A percentile compares a stretch with the other conserved stretches of the same genome.
Evolutionary conservation across 768 basidiomycete species (phyloP).

Genomic region (Lactarius akahatsu): DNA sequence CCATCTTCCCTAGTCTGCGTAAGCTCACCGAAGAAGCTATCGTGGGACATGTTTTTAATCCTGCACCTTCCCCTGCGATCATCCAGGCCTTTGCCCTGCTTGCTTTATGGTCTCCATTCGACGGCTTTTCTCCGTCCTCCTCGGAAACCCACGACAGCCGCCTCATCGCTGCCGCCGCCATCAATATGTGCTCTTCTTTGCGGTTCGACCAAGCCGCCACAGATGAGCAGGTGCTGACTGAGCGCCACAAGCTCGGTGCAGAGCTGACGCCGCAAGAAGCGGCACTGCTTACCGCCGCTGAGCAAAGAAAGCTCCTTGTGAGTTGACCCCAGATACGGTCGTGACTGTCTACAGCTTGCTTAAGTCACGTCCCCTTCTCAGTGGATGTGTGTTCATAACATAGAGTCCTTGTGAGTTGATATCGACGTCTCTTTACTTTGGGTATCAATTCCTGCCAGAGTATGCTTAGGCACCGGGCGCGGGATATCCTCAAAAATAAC

Average conservation of each 20-base stretch:
- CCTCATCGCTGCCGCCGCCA: slow-evolving; percentile 42
- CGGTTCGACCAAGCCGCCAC: slow-evolving; percentile 33
- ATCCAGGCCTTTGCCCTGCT: slow-evolving; percentile 45
- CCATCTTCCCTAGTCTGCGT: slow-evolving; percentile 42
- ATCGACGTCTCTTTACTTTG: not conserved
- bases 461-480: slow-evolving; percentile 29
- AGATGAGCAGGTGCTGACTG: slow-evolving; percentile 20
- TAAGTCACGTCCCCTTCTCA: not conserved
- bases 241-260: slow-evolving; percentile 15
- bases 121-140: slow-evolving; percentile 31
- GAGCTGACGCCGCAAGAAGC: slow-evolving; percentile 16
- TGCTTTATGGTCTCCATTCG: slow-evolving; percentile 46
- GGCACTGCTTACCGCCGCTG: slow-evolving; percentile 2
- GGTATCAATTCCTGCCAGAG: slow-evolving; percentile 8
- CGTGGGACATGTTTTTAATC: slow-evolving; percentile 43
- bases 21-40: slow-evolving; percentile 43
- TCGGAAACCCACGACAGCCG: slow-evolving; percentile 41
- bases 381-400: slow-evolving; percentile 28
- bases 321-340: not conserved
- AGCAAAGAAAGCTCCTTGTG: slow-evolving; percentile 17
- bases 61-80: slow-evolving; percentile 43
- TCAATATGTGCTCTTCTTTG: slow-evolving; percentile 49
- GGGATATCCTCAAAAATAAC: slow-evolving; percentile 19
- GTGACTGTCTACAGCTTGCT: not conserved
- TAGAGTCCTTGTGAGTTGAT: slow-evolving; percentile 26